These are phyloP conservation scores for Dipteronia dyeriana DNA, from an alignment of 345 rosid species.

Conservation along the genomic window DNA sequence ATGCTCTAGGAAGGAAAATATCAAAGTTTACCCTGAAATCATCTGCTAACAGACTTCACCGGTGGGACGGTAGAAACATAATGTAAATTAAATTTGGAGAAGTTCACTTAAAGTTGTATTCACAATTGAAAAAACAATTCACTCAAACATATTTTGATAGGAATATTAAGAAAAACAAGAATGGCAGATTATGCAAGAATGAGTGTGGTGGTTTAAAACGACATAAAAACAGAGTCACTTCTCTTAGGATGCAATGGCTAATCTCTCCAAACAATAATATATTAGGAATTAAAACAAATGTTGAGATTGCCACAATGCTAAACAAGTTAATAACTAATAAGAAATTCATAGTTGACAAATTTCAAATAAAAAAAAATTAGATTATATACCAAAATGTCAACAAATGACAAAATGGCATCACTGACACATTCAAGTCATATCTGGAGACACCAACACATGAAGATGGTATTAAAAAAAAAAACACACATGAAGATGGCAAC, in stretches of 20 bases:
- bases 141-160: not conserved
- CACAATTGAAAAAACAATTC: not conserved
- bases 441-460: not conserved
- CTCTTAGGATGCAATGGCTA: not conserved
- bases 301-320: not conserved
- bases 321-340: not conserved
- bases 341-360: slow-evolving; percentile 3
- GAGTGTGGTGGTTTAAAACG: not conserved
- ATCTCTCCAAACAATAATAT: not conserved
- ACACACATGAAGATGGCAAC: slow-evolving; percentile 2
- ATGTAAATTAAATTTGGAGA: not conserved
- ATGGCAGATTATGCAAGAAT: not conserved
- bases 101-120: not conserved
- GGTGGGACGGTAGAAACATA: not conserved
- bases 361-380: not conserved
- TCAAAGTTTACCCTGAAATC: not conserved
- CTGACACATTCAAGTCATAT: slow-evolving; percentile 7
- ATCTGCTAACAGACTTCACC: not conserved
- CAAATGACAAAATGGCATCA: slow-evolving; percentile 1
- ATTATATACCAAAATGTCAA: not conserved
- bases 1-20: not conserved
- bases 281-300: slow-evolving; percentile 3
- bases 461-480: not conserved
- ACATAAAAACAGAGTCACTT: not conserved
- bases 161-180: slow-evolving; percentile 1